Conservation (phyloP, 768 basidiomycete genomes). For the Termitomyces heimii region DNA sequence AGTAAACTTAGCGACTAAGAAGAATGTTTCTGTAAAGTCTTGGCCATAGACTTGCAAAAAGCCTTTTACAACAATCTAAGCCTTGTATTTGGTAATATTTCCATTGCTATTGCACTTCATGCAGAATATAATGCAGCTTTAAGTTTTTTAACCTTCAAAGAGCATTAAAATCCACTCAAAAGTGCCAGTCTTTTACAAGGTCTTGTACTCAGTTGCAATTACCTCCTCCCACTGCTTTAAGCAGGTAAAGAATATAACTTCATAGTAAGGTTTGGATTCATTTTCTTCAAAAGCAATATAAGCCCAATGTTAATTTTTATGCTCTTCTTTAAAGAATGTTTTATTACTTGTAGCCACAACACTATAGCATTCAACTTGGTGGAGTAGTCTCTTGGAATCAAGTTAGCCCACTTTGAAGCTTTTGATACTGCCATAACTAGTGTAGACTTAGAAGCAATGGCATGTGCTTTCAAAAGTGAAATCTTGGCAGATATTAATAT, state of each 20-base stretch:
- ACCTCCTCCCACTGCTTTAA: background rate
- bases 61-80: too few species aligned
- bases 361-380: too few species aligned
- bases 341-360: too few species aligned
- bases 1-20: too few species aligned
- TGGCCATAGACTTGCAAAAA: too few species aligned
- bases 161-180: conserved; percentile 1
- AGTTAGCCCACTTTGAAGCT: background rate
- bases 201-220: conserved; percentile 6
- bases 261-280: background rate
- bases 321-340: too few species aligned
- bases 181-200: conserved; percentile 1
- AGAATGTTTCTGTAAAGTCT: too few species aligned
- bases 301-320: background rate
- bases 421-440: background rate
- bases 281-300: background rate
- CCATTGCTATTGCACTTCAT: background rate
- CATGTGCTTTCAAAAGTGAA: background rate
- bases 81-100: background rate
- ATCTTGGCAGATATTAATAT: too few species aligned
- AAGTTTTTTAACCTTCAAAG: background rate
- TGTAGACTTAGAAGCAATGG: background rate
- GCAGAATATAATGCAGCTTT: background rate
- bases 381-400: background rate
- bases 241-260: background rate